These are phyloP conservation scores for Macrolepiota albuminosa DNA, from an alignment of 768 basidiomycete genomes.

Conservation along the genomic window DNA sequence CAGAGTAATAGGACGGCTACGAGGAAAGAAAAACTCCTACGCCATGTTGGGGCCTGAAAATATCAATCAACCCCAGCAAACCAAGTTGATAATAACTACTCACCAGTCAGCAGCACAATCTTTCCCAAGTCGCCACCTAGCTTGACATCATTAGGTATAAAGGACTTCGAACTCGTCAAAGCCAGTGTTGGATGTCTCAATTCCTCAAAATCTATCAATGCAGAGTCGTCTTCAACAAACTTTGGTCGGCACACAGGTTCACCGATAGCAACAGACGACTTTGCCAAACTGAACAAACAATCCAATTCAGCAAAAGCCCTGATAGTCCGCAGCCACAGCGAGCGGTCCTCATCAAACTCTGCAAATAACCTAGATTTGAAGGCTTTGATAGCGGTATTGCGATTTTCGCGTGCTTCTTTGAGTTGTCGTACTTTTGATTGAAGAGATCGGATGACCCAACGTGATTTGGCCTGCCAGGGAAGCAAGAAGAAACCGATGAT, in stretches of 20 bases:
- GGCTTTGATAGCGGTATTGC: slow-evolving; percentile 70
- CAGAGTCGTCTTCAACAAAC: slow-evolving; percentile 75
- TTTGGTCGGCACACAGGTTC: slow-evolving; percentile 93
- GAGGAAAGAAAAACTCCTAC: slow-evolving; percentile 37
- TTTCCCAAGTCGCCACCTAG: slow-evolving; percentile 73
- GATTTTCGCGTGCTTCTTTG: slow-evolving; percentile 92
- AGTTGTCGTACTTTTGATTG: slow-evolving; percentile 68
- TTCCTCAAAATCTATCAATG: slow-evolving; percentile 83
- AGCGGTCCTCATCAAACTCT: slow-evolving; percentile 80
- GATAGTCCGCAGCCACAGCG: slow-evolving; percentile 77
- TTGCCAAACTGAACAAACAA: slow-evolving; percentile 89
- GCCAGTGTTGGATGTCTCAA: slow-evolving; percentile 86
- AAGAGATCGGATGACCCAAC: slow-evolving; percentile 76
- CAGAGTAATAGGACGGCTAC: not conserved
- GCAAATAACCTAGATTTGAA: slow-evolving; percentile 78
- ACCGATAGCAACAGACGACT: slow-evolving; percentile 82
- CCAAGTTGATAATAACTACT: slow-evolving; percentile 17
- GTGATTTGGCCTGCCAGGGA: slow-evolving; percentile 51
- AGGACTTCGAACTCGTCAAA: slow-evolving; percentile 56
- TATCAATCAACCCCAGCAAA: not conserved
- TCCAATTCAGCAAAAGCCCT: slow-evolving; percentile 93
- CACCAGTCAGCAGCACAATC: slow-evolving; percentile 84
- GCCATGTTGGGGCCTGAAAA: slow-evolving; percentile 79
- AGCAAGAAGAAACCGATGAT: not conserved
- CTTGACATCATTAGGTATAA: slow-evolving; percentile 91